These are phyloP conservation scores for Sarocladium oryzae DNA, from an alignment of 2,329 filamentous ascomycete species.

Conservation along the genomic window DNA sequence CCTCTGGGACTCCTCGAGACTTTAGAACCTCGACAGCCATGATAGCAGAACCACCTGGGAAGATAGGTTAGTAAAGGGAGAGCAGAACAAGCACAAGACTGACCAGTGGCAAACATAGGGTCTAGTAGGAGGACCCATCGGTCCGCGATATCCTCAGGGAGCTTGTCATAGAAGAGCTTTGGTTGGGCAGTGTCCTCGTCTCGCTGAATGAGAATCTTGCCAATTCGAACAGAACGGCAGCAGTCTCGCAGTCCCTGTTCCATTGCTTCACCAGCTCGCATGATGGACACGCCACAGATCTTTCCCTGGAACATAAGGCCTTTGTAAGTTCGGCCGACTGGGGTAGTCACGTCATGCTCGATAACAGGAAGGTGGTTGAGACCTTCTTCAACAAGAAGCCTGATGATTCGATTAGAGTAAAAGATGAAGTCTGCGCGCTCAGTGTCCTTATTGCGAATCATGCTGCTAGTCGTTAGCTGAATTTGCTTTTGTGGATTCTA, in stretches of 20 bases:
- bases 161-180: slow-evolving; percentile 95
- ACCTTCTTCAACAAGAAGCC: slow-evolving; percentile 91
- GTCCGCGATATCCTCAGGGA: slow-evolving; percentile 86
- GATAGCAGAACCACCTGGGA: slow-evolving; percentile 79
- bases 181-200: slow-evolving; percentile 92
- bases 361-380: slow-evolving; percentile 93
- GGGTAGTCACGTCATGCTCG: slow-evolving; percentile 82
- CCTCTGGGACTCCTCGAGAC: slow-evolving; percentile 84
- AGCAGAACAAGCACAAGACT: slow-evolving; percentile 16
- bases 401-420: slow-evolving; percentile 97
- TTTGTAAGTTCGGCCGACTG: slow-evolving; percentile 79
- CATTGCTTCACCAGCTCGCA: slow-evolving; percentile 98
- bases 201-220: slow-evolving; percentile 95
- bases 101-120: slow-evolving; percentile 98
- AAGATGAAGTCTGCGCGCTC: slow-evolving; percentile 96
- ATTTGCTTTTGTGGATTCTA: not conserved
- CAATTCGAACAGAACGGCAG: slow-evolving; percentile 94
- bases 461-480: slow-evolving; percentile 47
- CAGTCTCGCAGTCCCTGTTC: slow-evolving; percentile 94
- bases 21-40: slow-evolving; percentile 96
- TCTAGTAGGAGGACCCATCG: slow-evolving; percentile 92
- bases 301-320: slow-evolving; percentile 96
- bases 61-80: not conserved
- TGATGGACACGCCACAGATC: slow-evolving; percentile 97
- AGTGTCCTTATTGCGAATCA: slow-evolving; percentile 89